Conservation (phyloP, 306 rosid genomes). For the Alnus glutinosa region DNA sequence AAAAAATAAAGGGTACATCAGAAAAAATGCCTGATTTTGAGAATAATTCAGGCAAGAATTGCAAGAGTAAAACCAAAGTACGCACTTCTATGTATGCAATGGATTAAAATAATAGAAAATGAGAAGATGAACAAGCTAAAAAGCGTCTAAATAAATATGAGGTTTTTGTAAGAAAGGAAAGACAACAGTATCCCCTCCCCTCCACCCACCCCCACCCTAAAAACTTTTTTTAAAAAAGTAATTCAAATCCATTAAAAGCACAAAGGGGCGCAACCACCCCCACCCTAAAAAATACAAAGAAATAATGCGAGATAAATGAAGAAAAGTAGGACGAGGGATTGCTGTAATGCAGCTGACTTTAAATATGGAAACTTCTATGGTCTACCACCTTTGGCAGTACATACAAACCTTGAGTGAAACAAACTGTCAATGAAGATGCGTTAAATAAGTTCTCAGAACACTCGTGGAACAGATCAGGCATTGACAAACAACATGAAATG, state of each 20-base stretch:
- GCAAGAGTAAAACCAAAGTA: not conserved
- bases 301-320: not conserved
- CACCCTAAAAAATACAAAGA: not conserved
- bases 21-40: not conserved
- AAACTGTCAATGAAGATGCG: not conserved
- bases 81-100: not conserved
- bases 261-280: not conserved
- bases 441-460: not conserved
- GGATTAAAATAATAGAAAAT: not conserved
- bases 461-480: not conserved
- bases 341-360: not conserved
- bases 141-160: not conserved
- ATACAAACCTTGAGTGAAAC: not conserved
- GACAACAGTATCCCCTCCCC: not conserved
- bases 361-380: not conserved
- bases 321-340: not conserved
- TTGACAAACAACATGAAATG: not conserved
- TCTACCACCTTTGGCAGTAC: not conserved
- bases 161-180: not conserved
- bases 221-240: too few relatives aligned
- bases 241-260: too few relatives aligned
- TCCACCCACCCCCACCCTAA: not conserved
- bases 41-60: conserved; percentile 1
- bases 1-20: not conserved
- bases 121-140: not conserved